Percentiles rank a stretch among this genome's conserved stretches.
Conservation (phyloP, 257 asterid genomes). For the Osmanthus fragrans region DNA sequence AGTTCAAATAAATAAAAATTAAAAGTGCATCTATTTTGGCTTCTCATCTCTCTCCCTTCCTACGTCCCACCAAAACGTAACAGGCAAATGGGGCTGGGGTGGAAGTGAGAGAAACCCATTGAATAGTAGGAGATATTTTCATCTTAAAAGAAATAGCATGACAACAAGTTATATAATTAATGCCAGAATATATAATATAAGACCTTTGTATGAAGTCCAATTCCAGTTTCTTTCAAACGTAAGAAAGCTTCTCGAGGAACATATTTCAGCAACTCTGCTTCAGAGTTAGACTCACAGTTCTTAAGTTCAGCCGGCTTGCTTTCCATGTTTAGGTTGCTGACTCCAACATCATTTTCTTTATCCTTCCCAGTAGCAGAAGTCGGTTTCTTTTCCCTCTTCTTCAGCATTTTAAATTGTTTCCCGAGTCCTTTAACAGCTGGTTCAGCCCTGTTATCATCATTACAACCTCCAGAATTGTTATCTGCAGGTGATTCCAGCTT, state of each 20-base stretch:
- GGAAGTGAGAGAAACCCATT: constrained; percentile 3
- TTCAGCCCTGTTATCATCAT: constrained; percentile 61
- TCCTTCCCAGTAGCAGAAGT: constrained; percentile 38
- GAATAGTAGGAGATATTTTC: constrained; percentile 8
- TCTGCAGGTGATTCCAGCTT: constrained; percentile 69
- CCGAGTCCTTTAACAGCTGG: constrained; percentile 92
- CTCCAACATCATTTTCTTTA: constrained; percentile 42
- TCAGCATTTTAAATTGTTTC: constrained; percentile 86
- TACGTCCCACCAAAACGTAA: neutral
- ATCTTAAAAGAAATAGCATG: constrained; percentile 4
- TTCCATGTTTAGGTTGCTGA: constrained; percentile 44
- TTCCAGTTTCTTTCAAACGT: constrained; percentile 72
- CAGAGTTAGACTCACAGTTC: constrained; percentile 38
- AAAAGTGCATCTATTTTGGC: neutral
- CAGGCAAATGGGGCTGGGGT: neutral
- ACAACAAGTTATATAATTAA: constrained; percentile 1
- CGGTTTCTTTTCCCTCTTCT: constrained; percentile 65
- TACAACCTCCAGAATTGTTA: constrained; percentile 42
- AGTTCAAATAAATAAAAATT: constrained; percentile 12
- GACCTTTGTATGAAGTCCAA: constrained; percentile 88
- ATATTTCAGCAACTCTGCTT: constrained; percentile 53
- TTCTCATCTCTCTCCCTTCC: constrained; percentile 2
- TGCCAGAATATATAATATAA: neutral
- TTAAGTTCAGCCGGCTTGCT: constrained; percentile 38
- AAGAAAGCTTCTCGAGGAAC: constrained; percentile 69